Base-by-base conservation (phyloP, 163 green algal genomes). In the Trebouxia gelatinosa region DNA sequence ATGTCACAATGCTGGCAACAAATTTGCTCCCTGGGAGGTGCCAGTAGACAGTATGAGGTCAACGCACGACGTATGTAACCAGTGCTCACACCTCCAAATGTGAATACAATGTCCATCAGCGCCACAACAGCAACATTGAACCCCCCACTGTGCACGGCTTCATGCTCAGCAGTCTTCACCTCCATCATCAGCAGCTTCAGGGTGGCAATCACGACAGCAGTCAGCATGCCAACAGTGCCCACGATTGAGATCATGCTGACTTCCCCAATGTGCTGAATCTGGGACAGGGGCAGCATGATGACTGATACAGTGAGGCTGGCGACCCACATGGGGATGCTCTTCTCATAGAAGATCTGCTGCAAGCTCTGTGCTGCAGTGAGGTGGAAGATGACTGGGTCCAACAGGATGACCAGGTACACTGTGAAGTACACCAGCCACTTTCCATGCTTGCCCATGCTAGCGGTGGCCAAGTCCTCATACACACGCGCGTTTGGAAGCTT, bases 221-320 rank as follows among this genome's bases (percentile, higher is more conserved):
- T 48, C 46, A 82, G 5, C 83, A 88, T 88, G 40, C 72, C 78
- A 6, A 80, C 59, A 6, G 83, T 88, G n/a, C 83, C 83, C 40
- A 84, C 61, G 34, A 88, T 79, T 21, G 80, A 81, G 21, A 85
- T 71, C 61, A 67, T 72, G 5, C 71, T 77, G 23, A 86, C 84
- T n/a, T 84, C 75, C 5, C 85, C 78, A 38, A 88, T 81, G 34
- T 71, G 46, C 4, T 76, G 68, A 31, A 76, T 37, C 68, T 76
- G 83, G 3, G 66, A 79, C 26, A 87, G 61, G 0, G 83, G 83
- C 37, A 85, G 39, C 59, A 87, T 87, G 67, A 87, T 75, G 3
- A 54, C 70, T 16, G 80, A 80, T 0, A 83, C 72, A 40, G 77
- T 65, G 11, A 81, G 9, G 43, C 70, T 66, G 3, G 82, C 79